A percentile compares a stretch with the other conserved stretches of the same genome.
Evolutionary conservation across 2,329 filamentous ascomycete species (phyloP).

Genomic region (Cytospora piceae): DNA sequence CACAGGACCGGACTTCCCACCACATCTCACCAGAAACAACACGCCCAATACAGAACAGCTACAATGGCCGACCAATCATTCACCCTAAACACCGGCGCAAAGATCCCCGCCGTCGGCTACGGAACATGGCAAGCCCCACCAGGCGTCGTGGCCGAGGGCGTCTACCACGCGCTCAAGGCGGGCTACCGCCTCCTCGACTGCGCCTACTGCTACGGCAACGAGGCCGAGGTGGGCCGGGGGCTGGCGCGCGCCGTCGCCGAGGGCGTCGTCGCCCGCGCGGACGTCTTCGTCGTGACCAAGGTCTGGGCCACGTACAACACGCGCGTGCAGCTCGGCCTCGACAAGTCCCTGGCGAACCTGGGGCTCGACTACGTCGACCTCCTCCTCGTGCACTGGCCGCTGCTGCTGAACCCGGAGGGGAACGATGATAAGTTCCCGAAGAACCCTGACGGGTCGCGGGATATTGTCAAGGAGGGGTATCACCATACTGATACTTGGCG

Average conservation of each 20-base stretch:
- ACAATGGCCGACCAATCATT: conserved; percentile 60
- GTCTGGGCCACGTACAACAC: conserved; percentile 82
- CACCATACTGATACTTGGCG: conserved; percentile 79
- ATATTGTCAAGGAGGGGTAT: conserved; percentile 66
- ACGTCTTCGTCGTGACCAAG: conserved; percentile 85
- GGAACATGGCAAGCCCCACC: conserved; percentile 68
- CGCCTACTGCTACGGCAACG: conserved; percentile 79
- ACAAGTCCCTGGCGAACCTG: conserved; percentile 73
- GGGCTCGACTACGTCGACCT: conserved; percentile 83
- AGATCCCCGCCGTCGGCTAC: conserved; percentile 67
- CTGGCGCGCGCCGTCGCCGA: conserved; percentile 72
- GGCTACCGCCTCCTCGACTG: conserved; percentile 69
- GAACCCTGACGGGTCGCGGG: conserved; percentile 71
- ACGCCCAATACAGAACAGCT: conserved; percentile 12
- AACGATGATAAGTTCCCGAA: conserved; percentile 78
- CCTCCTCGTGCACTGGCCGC: conserved; percentile 81
- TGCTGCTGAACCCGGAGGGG: conserved; percentile 78
- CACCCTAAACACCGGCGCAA: conserved; percentile 66
- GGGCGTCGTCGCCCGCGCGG: conserved; percentile 72
- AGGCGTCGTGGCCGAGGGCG: conserved; percentile 61
- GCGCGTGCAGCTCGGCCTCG: conserved; percentile 68
- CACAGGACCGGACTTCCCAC: background rate
- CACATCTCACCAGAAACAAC: background rate
- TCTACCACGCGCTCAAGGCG: conserved; percentile 59
- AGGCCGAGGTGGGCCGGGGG: conserved; percentile 80